Conservation (phyloP, 257 asterid genomes). For the Hygrophila difformis region DNA sequence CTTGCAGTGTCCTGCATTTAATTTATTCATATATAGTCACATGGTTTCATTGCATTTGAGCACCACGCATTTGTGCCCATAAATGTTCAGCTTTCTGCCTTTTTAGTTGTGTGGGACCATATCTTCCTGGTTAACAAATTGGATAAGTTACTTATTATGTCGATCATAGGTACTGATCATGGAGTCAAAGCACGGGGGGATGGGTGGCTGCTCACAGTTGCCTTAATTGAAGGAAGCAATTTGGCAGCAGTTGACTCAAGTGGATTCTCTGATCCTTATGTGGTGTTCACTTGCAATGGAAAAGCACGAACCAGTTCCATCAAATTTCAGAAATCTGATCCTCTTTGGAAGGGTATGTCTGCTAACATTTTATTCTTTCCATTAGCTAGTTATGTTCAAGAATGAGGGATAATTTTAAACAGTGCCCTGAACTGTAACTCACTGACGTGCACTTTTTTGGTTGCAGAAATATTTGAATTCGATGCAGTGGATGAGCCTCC, state of each 20-base stretch:
- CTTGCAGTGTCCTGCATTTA: too few relatives aligned
- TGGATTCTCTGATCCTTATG: constrained; percentile 93
- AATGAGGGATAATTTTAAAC: neutral
- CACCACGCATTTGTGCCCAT: constrained; percentile 1
- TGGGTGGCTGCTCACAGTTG: constrained; percentile 97
- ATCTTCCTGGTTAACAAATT: constrained; percentile 13
- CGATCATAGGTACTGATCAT: constrained; percentile 73
- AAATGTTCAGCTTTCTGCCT: neutral
- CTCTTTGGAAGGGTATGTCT: constrained; percentile 79
- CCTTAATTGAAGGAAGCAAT: constrained; percentile 76
- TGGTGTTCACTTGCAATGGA: constrained; percentile 94
- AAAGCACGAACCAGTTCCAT: constrained; percentile 84
- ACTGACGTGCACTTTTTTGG: constrained; percentile 9
- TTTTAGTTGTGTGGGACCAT: neutral
- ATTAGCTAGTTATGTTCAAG: constrained; percentile 6
- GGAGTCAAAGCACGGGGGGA: constrained; percentile 95
- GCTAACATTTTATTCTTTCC: constrained; percentile 5
- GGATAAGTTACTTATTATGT: constrained; percentile 8
- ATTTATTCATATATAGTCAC: too few relatives aligned
- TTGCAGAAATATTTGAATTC: constrained; percentile 91
- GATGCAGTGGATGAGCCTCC: constrained; percentile 99
- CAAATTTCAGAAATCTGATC: constrained; percentile 80
- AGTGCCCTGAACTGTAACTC: too few relatives aligned
- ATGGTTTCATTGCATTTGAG: too few relatives aligned
- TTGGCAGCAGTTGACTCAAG: constrained; percentile 86